These are phyloP conservation scores for Nemania sp. DNA, from an alignment of 2,329 filamentous ascomycete genomes.

Conservation along the genomic window DNA sequence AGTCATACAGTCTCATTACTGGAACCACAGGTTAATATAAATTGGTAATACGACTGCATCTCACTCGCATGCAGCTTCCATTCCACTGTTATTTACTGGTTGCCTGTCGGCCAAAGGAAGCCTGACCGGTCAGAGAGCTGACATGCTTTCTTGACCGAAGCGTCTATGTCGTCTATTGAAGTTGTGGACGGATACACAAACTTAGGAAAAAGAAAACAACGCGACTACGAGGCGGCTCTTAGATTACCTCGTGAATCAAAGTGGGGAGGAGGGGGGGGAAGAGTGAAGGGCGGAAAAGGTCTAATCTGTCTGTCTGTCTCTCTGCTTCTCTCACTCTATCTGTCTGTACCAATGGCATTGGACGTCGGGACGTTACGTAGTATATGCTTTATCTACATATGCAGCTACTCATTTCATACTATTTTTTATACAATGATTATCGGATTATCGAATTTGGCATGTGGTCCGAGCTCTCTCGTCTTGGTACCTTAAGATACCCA, in stretches of 20 bases:
- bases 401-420: too few species aligned
- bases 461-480: too few species aligned
- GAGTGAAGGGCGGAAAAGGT: neutral
- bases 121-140: constrained; percentile 21
- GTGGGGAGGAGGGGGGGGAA: neutral
- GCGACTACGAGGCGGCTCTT: neutral
- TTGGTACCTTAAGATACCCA: too few species aligned
- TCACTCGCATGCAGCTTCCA: constrained; percentile 23
- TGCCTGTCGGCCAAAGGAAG: neutral
- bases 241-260: neutral
- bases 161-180: too few species aligned
- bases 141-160: constrained; percentile 11
- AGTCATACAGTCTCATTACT: neutral
- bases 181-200: neutral
- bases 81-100: neutral
- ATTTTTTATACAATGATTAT: too few species aligned
- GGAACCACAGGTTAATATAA: neutral
- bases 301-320: too few species aligned
- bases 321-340: too few species aligned
- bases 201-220: neutral
- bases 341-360: too few species aligned
- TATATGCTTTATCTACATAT: too few species aligned
- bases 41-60: neutral
- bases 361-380: too few species aligned
- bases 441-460: too few species aligned